phyloP scores from a whole-genome alignment of 176 grass and related monocot genomes.

The Eremochloa ophiuroides region DNA sequence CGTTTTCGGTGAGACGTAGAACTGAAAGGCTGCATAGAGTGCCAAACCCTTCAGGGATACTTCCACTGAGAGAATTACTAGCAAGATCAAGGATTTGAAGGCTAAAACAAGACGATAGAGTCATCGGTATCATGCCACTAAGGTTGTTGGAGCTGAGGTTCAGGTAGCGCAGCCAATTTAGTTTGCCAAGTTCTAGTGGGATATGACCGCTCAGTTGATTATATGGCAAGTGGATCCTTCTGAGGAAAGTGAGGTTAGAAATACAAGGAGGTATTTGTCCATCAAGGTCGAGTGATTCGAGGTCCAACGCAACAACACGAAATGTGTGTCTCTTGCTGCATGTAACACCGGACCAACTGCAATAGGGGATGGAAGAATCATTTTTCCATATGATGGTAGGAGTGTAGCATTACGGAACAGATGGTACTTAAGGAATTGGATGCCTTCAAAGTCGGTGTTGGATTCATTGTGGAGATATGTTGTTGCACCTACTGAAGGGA shows the following conservation, averaged over 20 bases:
- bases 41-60: background rate
- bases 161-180: slow-evolving; percentile 1
- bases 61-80: background rate
- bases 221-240: background rate
- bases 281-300: background rate
- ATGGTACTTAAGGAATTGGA: slow-evolving; percentile 32
- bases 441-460: background rate
- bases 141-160: slow-evolving; percentile 43
- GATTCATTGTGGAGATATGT: background rate
- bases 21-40: background rate
- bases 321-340: slow-evolving; percentile 9
- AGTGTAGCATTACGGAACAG: background rate
- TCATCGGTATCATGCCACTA: slow-evolving; percentile 9
- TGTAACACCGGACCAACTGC: slow-evolving; percentile 40
- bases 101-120: background rate
- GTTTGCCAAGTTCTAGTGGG: slow-evolving; percentile 30
- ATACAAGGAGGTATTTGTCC: slow-evolving; percentile 42
- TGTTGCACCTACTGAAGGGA: background rate
- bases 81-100: background rate
- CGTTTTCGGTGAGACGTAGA: slow-evolving; percentile 8
- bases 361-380: slow-evolving; percentile 1
- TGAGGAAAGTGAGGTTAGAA: slow-evolving; percentile 34
- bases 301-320: slow-evolving; percentile 25
- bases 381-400: slow-evolving; percentile 32
- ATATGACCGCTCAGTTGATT: slow-evolving; percentile 30